Percentiles rank a stretch among this genome's conserved stretches.
These are phyloP conservation scores for Trifolium subterraneum DNA, from an alignment of 306 rosid species.

Conservation along the genomic window DNA sequence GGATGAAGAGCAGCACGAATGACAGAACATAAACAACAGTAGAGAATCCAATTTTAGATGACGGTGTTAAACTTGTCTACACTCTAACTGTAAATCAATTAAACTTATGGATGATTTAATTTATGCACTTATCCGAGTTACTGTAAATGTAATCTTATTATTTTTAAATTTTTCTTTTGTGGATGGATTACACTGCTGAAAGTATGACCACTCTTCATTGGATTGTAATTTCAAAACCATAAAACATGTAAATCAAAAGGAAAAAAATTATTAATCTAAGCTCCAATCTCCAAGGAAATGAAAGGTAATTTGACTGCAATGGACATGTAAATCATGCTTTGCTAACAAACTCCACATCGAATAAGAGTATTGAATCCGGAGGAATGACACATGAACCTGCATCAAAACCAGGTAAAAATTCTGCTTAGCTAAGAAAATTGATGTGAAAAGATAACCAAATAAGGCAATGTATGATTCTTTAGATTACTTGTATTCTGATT, in stretches of 20 bases:
- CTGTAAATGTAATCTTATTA: not conserved
- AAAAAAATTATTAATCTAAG: not conserved
- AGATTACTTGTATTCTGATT: not conserved
- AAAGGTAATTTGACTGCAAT: not conserved
- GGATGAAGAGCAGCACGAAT: no score
- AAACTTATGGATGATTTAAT: no score
- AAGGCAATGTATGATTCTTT: constrained; percentile 9
- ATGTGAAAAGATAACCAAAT: not conserved
- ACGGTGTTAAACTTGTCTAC: not conserved
- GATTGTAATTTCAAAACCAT: constrained; percentile 11
- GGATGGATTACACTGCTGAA: constrained; percentile 10
- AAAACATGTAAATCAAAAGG: constrained; percentile 27
- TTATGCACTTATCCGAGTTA: no score
- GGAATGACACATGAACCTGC: constrained; percentile 95
- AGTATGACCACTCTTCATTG: not conserved
- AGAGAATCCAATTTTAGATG: no score
- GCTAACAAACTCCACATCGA: constrained; percentile 91
- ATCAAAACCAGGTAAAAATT: constrained; percentile 23
- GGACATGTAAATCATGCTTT: constrained; percentile 58
- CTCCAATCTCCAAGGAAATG: constrained; percentile 17
- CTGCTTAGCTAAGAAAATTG: constrained; percentile 22
- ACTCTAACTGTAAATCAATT: not conserved
- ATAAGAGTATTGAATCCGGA: constrained; percentile 79
- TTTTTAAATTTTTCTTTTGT: constrained; percentile 14
- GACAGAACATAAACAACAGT: no score